Percentiles rank a stretch among this genome's conserved stretches.
Conservation (phyloP, 2,329 filamentous ascomycete species). For the Colletotrichum caudatum region DNA sequence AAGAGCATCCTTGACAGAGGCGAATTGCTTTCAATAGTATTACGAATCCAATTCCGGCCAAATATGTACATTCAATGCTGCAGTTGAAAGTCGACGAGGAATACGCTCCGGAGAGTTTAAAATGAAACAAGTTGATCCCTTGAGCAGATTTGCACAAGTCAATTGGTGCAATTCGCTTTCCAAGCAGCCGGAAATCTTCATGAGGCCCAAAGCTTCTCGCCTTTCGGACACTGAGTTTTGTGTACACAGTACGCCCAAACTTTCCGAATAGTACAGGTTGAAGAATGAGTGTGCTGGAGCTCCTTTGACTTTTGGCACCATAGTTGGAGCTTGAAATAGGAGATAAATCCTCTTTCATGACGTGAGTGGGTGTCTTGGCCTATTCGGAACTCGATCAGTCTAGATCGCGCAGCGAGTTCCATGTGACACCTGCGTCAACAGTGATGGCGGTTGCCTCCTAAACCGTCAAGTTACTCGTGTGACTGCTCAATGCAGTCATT, state of each 20-base stretch:
- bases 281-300: background rate
- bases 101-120: too few relatives aligned
- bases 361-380: background rate
- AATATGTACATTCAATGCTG: too few relatives aligned
- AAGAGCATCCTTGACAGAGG: too few relatives aligned
- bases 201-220: background rate
- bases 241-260: too few relatives aligned
- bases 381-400: rapidly evolving
- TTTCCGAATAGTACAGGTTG: too few relatives aligned
- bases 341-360: background rate
- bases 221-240: background rate
- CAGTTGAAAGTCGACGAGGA: too few relatives aligned
- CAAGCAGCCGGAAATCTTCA: background rate
- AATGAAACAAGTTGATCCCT: too few relatives aligned
- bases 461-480: background rate
- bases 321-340: background rate
- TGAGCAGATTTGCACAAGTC: too few relatives aligned
- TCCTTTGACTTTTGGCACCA: background rate
- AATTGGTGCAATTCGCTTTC: too few relatives aligned
- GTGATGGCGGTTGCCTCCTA: background rate
- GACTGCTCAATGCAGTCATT: background rate
- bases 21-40: too few relatives aligned
- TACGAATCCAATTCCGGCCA: too few relatives aligned
- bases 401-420: background rate
- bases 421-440: background rate